These are phyloP conservation scores for Phytophthora tubulina DNA, from an alignment of 352 stramenopile species.

Conservation along the genomic window DNA sequence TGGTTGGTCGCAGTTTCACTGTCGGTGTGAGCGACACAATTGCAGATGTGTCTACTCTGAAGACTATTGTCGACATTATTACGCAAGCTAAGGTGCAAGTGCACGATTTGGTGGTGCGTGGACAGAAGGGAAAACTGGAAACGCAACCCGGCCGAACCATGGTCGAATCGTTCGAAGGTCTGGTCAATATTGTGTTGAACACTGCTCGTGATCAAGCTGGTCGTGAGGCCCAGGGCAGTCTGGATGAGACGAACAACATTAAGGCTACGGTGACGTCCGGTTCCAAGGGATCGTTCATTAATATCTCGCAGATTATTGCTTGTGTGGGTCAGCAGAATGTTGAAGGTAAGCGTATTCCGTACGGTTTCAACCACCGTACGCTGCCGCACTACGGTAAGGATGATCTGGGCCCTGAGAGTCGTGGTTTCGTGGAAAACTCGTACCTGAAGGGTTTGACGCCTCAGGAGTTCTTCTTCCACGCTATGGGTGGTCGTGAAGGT, in stretches of 20 bases:
- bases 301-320: slow-evolving; percentile 99
- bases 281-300: slow-evolving; percentile 99
- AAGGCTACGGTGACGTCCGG: slow-evolving; percentile 99
- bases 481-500: slow-evolving; percentile 99
- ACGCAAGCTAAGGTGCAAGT: slow-evolving; percentile 97
- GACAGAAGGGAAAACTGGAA: slow-evolving; percentile 97
- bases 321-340: slow-evolving; percentile 99
- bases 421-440: slow-evolving; percentile 99
- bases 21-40: slow-evolving; percentile 99
- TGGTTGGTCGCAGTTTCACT: slow-evolving; percentile 98
- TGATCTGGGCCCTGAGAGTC: slow-evolving; percentile 97
- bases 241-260: slow-evolving; percentile 98
- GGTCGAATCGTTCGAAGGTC: slow-evolving; percentile 99
- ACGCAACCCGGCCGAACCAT: slow-evolving; percentile 98
- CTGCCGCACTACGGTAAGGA: slow-evolving; percentile 97
- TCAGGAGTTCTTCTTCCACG: slow-evolving; percentile 99
- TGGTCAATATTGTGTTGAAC: slow-evolving; percentile 97
- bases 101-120: slow-evolving; percentile 96
- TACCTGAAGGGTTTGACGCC: slow-evolving; percentile 97
- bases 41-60: slow-evolving; percentile 97
- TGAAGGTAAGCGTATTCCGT: slow-evolving; percentile 98
- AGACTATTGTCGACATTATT: slow-evolving; percentile 99
- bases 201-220: slow-evolving; percentile 87
- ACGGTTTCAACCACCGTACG: slow-evolving; percentile 96
- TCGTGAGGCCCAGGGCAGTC: slow-evolving; percentile 83